phyloP scores from a whole-genome alignment of 2,329 filamentous ascomycete genomes.

The Fusarium buharicum region DNA sequence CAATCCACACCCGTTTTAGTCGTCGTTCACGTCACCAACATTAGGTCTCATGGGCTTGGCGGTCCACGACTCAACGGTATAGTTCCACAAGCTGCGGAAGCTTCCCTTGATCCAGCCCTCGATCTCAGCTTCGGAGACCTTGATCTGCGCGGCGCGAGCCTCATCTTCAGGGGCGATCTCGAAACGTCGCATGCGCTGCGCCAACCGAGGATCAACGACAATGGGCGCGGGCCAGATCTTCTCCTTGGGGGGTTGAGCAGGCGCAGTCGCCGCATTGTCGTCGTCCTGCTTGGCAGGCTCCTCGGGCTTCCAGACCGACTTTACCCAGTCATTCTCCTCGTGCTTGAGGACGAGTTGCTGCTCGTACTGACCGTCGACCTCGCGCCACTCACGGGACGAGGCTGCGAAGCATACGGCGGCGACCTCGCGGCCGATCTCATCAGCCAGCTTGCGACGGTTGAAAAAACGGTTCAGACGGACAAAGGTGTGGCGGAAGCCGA shows the following conservation, averaged over 20 bases:
- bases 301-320: constrained; percentile 73
- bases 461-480: constrained; percentile 88
- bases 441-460: constrained; percentile 84
- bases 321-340: constrained; percentile 87
- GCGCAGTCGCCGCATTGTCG: constrained; percentile 49
- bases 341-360: constrained; percentile 68
- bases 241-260: constrained; percentile 64
- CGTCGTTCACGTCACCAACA: constrained; percentile 54
- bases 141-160: constrained; percentile 69
- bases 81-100: constrained; percentile 63
- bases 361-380: constrained; percentile 53
- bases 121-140: constrained; percentile 73
- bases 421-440: constrained; percentile 86
- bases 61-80: constrained; percentile 57
- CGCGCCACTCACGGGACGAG: constrained; percentile 61
- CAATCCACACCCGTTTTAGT: constrained; percentile 24
- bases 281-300: constrained; percentile 56
- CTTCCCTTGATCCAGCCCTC: constrained; percentile 75
- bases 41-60: constrained; percentile 55
- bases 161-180: constrained; percentile 76
- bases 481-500: constrained; percentile 92
- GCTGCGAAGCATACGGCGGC: constrained; percentile 82
- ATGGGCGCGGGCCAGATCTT: constrained; percentile 80
- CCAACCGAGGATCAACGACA: constrained; percentile 79
- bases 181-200: constrained; percentile 82